These are phyloP conservation scores for Sporothrix phasma DNA, from an alignment of 2,329 filamentous ascomycete species.

Conservation along the genomic window DNA sequence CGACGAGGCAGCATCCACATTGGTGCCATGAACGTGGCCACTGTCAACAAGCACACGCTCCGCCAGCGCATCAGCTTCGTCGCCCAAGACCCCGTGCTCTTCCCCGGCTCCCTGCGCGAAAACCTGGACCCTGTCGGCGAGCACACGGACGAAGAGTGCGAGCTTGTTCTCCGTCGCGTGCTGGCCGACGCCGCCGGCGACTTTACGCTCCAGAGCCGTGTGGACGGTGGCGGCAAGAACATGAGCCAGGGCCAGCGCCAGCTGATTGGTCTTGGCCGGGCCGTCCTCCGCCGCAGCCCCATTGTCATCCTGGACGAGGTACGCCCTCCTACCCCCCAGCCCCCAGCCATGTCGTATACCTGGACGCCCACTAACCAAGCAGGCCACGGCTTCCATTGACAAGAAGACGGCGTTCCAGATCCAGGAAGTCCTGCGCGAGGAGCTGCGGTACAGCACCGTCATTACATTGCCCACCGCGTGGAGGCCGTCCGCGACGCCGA, in stretches of 20 bases:
- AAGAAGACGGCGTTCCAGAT: constrained; percentile 47
- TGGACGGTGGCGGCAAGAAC: constrained; percentile 52
- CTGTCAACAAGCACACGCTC: constrained; percentile 44
- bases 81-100: constrained; percentile 53
- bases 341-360: too few species aligned
- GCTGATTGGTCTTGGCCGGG: constrained; percentile 50
- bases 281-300: constrained; percentile 49
- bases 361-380: background rate
- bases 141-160: constrained; percentile 42
- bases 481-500: constrained; percentile 51
- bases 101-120: constrained; percentile 48
- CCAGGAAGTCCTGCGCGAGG: constrained; percentile 46
- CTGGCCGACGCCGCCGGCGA: constrained; percentile 32
- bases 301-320: constrained; percentile 52
- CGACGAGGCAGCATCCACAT: constrained; percentile 41
- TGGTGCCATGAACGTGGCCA: constrained; percentile 42
- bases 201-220: constrained; percentile 37
- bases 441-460: constrained; percentile 47
- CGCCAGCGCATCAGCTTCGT: constrained; percentile 52
- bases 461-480: constrained; percentile 56
- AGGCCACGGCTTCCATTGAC: constrained; percentile 53
- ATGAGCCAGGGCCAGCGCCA: constrained; percentile 54
- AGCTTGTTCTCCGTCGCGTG: constrained; percentile 46
- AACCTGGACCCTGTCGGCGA: constrained; percentile 61
- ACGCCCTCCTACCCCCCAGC: background rate